phyloP scores from a whole-genome alignment of 768 basidiomycete species.

The Russula brevipes region DNA sequence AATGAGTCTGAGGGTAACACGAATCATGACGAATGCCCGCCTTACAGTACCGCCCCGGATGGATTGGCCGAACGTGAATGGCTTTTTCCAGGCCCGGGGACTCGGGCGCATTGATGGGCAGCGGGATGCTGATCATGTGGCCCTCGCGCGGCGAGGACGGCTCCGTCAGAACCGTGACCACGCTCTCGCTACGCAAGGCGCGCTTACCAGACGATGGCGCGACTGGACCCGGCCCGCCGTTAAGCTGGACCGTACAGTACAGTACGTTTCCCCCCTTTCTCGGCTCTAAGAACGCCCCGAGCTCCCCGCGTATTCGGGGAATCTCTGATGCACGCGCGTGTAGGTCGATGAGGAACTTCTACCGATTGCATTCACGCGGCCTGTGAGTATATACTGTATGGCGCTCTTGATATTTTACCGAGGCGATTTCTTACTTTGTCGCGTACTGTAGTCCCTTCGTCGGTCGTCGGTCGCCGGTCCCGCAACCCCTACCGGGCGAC shows the following conservation, averaged over 20 bases:
- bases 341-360: neutral
- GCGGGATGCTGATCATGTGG: slow-evolving; percentile 75
- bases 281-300: neutral
- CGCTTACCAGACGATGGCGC: slow-evolving; percentile 49
- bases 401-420: slow-evolving; percentile 24
- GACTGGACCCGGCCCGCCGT: slow-evolving; percentile 48
- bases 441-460: too few relatives aligned
- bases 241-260: slow-evolving; percentile 31
- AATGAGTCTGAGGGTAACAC: too few relatives aligned
- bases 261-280: slow-evolving; percentile 32
- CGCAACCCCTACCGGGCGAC: slow-evolving; percentile 40
- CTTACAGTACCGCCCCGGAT: too few relatives aligned
- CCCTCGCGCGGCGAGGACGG: slow-evolving; percentile 47
- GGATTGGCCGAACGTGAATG: neutral
- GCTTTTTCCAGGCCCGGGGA: slow-evolving; percentile 38
- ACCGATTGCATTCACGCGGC: slow-evolving; percentile 17
- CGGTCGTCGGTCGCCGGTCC: too few relatives aligned
- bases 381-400: slow-evolving; percentile 2
- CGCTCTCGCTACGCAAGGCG: slow-evolving; percentile 61
- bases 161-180: slow-evolving; percentile 34
- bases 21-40: too few relatives aligned
- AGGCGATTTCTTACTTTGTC: neutral
- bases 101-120: slow-evolving; percentile 52
- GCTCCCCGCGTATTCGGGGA: neutral
- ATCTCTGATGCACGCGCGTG: neutral